Conservation (phyloP, 1,139 yeast genomes). For the Candida sp. region DNA sequence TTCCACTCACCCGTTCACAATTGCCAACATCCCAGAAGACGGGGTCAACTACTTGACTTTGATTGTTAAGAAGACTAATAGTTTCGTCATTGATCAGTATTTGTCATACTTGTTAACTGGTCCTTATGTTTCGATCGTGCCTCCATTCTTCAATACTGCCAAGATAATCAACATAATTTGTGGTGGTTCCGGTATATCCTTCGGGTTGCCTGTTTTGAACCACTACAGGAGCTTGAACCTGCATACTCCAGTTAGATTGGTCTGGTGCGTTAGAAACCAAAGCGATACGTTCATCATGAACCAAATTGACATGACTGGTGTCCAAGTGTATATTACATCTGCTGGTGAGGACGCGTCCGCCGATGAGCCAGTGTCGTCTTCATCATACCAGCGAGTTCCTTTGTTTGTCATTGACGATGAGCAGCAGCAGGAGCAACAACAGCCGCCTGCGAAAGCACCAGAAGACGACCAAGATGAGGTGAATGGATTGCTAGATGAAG, state of each 20-base stretch:
- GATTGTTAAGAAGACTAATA: slow-evolving; percentile 23
- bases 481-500: slow-evolving; percentile 20
- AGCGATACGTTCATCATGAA: slow-evolving; percentile 20
- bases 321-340: slow-evolving; percentile 22
- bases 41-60: slow-evolving; percentile 22
- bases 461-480: slow-evolving; percentile 10
- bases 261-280: slow-evolving; percentile 57
- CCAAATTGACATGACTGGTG: slow-evolving; percentile 20
- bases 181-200: slow-evolving; percentile 90
- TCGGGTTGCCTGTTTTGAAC: slow-evolving; percentile 64
- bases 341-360: slow-evolving; percentile 7
- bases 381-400: slow-evolving; percentile 9
- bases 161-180: slow-evolving; percentile 64
- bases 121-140: slow-evolving; percentile 32
- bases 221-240: slow-evolving; percentile 28
- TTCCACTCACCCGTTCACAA: slow-evolving; percentile 48
- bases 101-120: slow-evolving; percentile 25
- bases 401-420: slow-evolving; percentile 16
- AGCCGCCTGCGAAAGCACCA: slow-evolving; percentile 16
- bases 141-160: slow-evolving; percentile 40
- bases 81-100: slow-evolving; percentile 20
- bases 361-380: slow-evolving; percentile 6
- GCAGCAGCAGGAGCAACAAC: slow-evolving; percentile 5
- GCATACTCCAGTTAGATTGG: slow-evolving; percentile 21
- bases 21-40: slow-evolving; percentile 20